Conservation (phyloP, 306 rosid species). For the Vigna nakashimae region DNA sequence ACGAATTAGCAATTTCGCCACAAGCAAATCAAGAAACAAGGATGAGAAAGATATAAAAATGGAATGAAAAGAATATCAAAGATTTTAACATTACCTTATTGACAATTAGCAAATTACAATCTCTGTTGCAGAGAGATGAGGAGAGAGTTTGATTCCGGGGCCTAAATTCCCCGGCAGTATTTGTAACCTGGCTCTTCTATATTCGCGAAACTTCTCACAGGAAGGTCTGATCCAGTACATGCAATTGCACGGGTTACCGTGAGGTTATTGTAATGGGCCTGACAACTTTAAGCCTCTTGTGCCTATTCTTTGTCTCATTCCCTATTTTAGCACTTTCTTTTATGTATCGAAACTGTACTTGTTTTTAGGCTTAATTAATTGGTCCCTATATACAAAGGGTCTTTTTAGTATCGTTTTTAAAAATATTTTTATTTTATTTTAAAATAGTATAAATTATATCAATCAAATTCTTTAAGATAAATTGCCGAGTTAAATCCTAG, state of each 20-base stretch:
- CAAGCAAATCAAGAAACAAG: background rate
- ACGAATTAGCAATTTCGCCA: background rate
- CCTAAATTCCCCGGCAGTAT: background rate
- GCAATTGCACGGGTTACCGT: background rate
- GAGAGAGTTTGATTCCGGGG: background rate
- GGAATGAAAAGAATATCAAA: background rate
- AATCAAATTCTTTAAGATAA: accelerated
- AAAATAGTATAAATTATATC: too few species aligned
- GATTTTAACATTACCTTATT: conserved; percentile 2
- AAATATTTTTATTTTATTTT: too few species aligned
- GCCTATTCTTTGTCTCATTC: too few species aligned
- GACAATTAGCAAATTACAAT: background rate
- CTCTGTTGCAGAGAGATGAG: background rate
- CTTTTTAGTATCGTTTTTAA: accelerated
- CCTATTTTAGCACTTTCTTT: too few species aligned
- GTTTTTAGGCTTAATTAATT: too few species aligned
- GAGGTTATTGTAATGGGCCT: too few species aligned
- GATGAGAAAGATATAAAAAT: background rate
- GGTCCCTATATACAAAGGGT: accelerated
- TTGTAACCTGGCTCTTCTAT: conserved; percentile 16
- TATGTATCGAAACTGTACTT: too few species aligned
- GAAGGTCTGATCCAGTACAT: background rate
- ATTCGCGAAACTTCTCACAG: conserved; percentile 51
- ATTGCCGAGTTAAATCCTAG: too few species aligned
- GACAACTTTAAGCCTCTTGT: too few species aligned